Evolutionary conservation across 345 rosid species (phyloP), one percentile per base, ranked within the genome.

Genomic region (Sonneratia caseolaris): DNA sequence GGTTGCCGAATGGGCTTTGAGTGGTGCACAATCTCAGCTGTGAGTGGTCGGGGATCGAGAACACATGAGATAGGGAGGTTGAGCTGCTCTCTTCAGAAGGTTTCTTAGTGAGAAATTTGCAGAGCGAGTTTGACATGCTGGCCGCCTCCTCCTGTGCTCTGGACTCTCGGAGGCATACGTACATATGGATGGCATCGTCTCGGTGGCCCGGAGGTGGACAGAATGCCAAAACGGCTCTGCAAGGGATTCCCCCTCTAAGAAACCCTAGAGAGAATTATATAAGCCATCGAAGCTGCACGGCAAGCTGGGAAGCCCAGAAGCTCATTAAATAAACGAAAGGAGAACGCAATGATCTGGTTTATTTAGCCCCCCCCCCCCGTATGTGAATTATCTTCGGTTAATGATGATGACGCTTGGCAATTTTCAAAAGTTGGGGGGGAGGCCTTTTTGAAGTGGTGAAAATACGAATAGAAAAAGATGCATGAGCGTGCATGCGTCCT

Each of bases 211-310:
- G 86, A 82, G 88, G 84, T 79, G 83, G 86, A 85, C 88, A 85
- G 88, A 82, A 82, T 85, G 88, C 88, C 86, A 85, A 85, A 85
- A 70, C 71, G 72, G 72, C 84, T 82, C 79, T 81, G 82, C 83
- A 85, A 81, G 61, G 72, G 73, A 16, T 22, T 13, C 69, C 16
- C 72, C 73, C 82, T 79, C 76, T 76, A 78, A 78, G 69, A 85
- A 76, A 79, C 81, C 73, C 74, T 69, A 75, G 43, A 74, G 72
- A 55, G 73, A 62, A 2, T 7, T 65, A 35, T 35, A 65, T 42
- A 42, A 9, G 1, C 45, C 45, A 42, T 42, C 0, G 45, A 42
- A 42, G 45, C 45, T 42, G 7, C 2, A 42, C 45, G 14, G 43
- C 10, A 65, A 3, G 4, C 15, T 65, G 68, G 3, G 38, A 24